phyloP scores from a whole-genome alignment of 2,329 filamentous ascomycete species.

The Fonsecaea multimorphosa region DNA sequence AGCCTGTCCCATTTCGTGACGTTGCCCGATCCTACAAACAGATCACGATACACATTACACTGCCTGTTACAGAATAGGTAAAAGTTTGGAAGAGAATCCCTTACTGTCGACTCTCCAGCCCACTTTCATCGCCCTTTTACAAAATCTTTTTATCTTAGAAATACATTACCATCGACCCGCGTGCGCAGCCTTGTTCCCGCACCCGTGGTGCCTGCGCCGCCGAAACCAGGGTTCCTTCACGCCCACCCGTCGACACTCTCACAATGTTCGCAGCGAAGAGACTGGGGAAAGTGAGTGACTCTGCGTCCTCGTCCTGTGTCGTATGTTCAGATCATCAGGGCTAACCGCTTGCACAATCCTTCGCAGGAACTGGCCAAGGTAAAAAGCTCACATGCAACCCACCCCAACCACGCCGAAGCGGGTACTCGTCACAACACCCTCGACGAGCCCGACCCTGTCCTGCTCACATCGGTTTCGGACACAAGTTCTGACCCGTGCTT shows the following conservation, averaged over 20 bases:
- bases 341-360: constrained; percentile 15
- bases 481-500: not conserved
- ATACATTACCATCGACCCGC: no score
- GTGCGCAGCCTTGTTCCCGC: constrained; percentile 15
- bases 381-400: constrained; percentile 33
- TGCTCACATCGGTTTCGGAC: not conserved
- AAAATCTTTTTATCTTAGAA: not conserved
- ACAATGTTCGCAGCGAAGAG: constrained; percentile 60
- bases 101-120: no score
- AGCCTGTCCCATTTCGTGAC: no score
- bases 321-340: constrained; percentile 40
- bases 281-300: constrained; percentile 51
- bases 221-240: not conserved
- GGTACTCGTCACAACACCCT: not conserved
- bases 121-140: no score
- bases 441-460: not conserved
- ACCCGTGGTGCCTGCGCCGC: constrained; percentile 9
- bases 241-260: not conserved
- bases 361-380: constrained; percentile 63
- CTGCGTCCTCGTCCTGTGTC: not conserved
- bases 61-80: no score
- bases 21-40: not conserved
- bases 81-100: no score
- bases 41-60: not conserved
- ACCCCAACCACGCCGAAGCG: not conserved